Evolutionary conservation across 192 early-diverging fungal species (phyloP).

Genomic region (Coemansia sp.): DNA sequence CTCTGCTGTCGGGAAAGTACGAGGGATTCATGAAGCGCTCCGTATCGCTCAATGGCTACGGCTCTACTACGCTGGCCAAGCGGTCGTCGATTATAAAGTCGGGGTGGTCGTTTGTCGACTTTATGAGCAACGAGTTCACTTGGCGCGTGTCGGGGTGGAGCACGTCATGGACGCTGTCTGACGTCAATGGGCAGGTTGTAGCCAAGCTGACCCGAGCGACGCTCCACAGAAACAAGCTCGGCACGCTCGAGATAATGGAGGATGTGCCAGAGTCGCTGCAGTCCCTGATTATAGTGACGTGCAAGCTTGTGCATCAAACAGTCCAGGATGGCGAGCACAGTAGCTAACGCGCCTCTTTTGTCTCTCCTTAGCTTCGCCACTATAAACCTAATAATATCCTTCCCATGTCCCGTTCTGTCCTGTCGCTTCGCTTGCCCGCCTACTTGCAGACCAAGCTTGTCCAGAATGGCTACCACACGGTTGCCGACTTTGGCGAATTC

Average conservation of each 20-base stretch:
- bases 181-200: constrained; percentile 7
- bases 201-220: constrained; percentile 5
- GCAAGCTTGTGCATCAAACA: constrained; percentile 16
- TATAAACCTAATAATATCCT: neutral
- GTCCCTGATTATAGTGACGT: constrained; percentile 6
- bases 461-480: constrained; percentile 23
- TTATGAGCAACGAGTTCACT: constrained; percentile 18
- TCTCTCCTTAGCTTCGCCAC: neutral
- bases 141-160: constrained; percentile 8
- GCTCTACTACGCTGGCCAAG: constrained; percentile 8
- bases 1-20: constrained; percentile 4
- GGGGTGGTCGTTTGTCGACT: constrained; percentile 31
- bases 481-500: constrained; percentile 22
- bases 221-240: neutral
- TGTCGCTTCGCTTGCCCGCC: constrained; percentile 22
- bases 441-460: constrained; percentile 10
- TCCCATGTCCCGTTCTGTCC: constrained; percentile 22
- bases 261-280: constrained; percentile 12
- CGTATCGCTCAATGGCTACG: constrained; percentile 2
- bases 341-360: neutral
- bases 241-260: constrained; percentile 8
- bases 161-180: constrained; percentile 7
- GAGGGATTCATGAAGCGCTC: neutral
- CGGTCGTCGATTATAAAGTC: neutral
- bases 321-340: neutral